Evolutionary conservation across 2,329 filamentous ascomycete genomes (phyloP).

Genomic region (Phaeosphaeriaceae sp.): DNA sequence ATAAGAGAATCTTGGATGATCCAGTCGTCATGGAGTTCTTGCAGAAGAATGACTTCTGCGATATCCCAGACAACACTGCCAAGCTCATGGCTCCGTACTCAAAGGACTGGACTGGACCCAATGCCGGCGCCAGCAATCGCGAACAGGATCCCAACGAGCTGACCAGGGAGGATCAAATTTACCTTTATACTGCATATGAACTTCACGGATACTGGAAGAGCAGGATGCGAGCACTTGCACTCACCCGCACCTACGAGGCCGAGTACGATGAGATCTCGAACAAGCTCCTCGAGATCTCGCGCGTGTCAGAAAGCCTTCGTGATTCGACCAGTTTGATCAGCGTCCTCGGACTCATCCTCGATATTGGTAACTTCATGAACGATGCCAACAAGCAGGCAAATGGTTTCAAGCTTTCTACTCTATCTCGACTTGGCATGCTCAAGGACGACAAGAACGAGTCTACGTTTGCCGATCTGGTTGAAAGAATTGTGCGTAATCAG

Average conservation of each 20-base stretch:
- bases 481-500: constrained; percentile 94
- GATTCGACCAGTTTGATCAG: constrained; percentile 96
- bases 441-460: constrained; percentile 99
- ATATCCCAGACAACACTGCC: constrained; percentile 85
- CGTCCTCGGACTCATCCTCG: constrained; percentile 91
- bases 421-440: constrained; percentile 92
- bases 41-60: constrained; percentile 90
- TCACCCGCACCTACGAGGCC: constrained; percentile 82
- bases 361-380: constrained; percentile 99
- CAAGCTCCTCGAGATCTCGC: constrained; percentile 85
- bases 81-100: constrained; percentile 96
- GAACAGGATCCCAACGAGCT: constrained; percentile 89
- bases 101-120: constrained; percentile 93
- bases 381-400: constrained; percentile 97
- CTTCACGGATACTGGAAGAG: constrained; percentile 99
- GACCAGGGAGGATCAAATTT: constrained; percentile 94
- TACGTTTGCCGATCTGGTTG: constrained; percentile 92
- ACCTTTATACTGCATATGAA: constrained; percentile 90
- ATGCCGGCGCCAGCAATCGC: constrained; percentile 76
- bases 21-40: constrained; percentile 95
- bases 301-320: constrained; percentile 85
- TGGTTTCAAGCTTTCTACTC: constrained; percentile 96
- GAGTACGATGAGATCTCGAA: constrained; percentile 92
- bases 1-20: constrained; percentile 86
- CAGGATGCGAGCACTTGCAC: constrained; percentile 85